Base-by-base conservation (phyloP, 2,329 filamentous ascomycete species). In the Fusarium keratoplasticum region DNA sequence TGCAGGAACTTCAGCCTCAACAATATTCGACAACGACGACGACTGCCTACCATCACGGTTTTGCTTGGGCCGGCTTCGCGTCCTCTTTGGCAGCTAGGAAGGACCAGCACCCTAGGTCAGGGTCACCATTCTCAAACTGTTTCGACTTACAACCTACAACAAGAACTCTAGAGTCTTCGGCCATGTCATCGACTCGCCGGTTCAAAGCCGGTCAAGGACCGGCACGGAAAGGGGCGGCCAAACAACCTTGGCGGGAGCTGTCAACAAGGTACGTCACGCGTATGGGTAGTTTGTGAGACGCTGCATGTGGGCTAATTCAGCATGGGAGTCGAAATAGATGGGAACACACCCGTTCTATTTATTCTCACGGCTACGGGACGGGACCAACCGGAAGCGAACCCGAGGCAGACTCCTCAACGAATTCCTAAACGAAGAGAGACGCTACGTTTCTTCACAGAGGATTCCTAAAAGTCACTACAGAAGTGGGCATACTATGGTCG, bases 101-200 rank as follows among this genome's bases (percentile, higher is more conserved):
- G 5, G 10, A 1, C 10, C 10, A 14, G 10, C 2, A n/a, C 7
- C 1, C 27, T 3, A 5, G 2, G 27, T 3, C 27, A 1, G 3
- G 27, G 18, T 0, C 13, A 2, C 6, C 14, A 20, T n/a, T 13
- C 3, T 20, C 16, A 29, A 7, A 1, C 16, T 3, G 2, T 4
- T 29, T 52, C 14, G 5, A 13, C 5, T 20, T 44, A 8, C 11
- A 13, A 22, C 3, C 11, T 50, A 25, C 5, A 50, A 18, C 16
- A 18, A 29, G 22, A 18, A 2, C 16, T 18, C 14, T 2, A 47
- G 42, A 27, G 7, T 16, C 9, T 50, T 25, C 7, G 14, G 14
- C 22, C 13, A 9, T 29, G 10, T 14, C 10, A 25, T 16, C 6
- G 22, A 11, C 47, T 52, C 18, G 18, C 10, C 16, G 14, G 6